Base-by-base conservation (phyloP, 192 early-diverging fungal genomes). In the Backusella morwellensis region DNA sequence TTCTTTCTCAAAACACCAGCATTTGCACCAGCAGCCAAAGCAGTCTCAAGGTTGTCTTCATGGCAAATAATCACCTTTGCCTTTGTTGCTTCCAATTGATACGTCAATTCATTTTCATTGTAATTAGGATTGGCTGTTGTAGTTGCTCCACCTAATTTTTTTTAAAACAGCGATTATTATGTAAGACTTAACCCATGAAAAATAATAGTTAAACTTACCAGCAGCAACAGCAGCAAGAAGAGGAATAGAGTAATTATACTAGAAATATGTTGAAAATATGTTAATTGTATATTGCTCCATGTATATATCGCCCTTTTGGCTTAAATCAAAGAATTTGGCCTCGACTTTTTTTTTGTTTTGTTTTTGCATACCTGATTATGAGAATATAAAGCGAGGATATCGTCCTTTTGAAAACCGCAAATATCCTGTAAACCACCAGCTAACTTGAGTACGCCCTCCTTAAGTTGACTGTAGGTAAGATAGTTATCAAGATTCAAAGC, bases 91-190 rank as follows among this genome's bases (percentile, higher is more conserved):
- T 83, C 67, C 63, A 98, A 83, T 76, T 97, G 95, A 82, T 89
- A 88, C 0, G 89, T 85, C 12, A 97, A 78, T 77, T 98, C 97
- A 40, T 88, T 82, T 9, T 79, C 84, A 1, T 87, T 95, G 84
- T 97, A 97, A n/a, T 84, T 83, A 19, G 96, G 94, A 79, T 97
- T 98, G 26, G 89, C 92, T 9, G 92, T 87, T 0, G 92, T 91
- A 32, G 92, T 80, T 6, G 91, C 83, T 9, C 91, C 92, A 8
- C 95, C 94, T 68, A 21, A 52, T 59, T 54, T 54, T 54, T 63
- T 63, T 47, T 50, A 50, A 23, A 32, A 34, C 44, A 47, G 70
- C 40, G 38, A 47, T 32, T 29, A 41, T 72, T 50, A 50, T 50
- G 47, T 50, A 50, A 50, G 73, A 56, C 19, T 77, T 54, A 1